Percentiles rank a stretch among this genome's conserved stretches.
Evolutionary conservation across 2,329 filamentous ascomycete genomes (phyloP).

Genomic region (Botrytis paeoniae): DNA sequence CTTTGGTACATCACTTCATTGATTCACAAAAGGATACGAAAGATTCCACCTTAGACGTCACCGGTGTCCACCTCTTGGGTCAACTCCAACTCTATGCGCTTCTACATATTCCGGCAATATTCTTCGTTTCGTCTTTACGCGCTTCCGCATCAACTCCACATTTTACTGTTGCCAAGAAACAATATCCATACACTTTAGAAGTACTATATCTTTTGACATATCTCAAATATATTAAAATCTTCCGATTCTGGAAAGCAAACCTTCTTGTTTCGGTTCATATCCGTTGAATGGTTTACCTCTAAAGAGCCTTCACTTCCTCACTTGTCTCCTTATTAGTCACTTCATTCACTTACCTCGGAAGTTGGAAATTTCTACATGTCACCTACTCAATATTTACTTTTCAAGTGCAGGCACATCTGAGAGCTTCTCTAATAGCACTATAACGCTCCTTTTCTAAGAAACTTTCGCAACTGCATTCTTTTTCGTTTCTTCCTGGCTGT

Average conservation of each 20-base stretch:
- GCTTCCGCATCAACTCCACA: slow-evolving; percentile 8
- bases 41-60: slow-evolving; percentile 13
- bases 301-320: neutral
- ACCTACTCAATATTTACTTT: slow-evolving; percentile 12
- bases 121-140: slow-evolving; percentile 13
- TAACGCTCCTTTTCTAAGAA: slow-evolving; percentile 24
- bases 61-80: neutral
- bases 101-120: slow-evolving; percentile 3
- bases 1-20: neutral
- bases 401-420: slow-evolving; percentile 32
- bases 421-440: slow-evolving; percentile 18
- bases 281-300: slow-evolving; percentile 1
- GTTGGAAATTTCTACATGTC: slow-evolving; percentile 7
- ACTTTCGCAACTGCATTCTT: slow-evolving; percentile 25
- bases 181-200: neutral
- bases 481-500: slow-evolving; percentile 32
- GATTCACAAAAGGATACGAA: neutral
- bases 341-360: slow-evolving; percentile 3
- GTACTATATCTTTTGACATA: slow-evolving; percentile 28
- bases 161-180: slow-evolving; percentile 10
- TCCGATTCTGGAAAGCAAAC: neutral
- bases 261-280: slow-evolving; percentile 9
- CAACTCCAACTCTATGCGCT: slow-evolving; percentile 2
- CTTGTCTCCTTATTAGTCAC: neutral
- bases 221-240: slow-evolving; percentile 16